Base-by-base conservation (phyloP, 257 asterid species). In the Solanum sejunctum region DNA sequence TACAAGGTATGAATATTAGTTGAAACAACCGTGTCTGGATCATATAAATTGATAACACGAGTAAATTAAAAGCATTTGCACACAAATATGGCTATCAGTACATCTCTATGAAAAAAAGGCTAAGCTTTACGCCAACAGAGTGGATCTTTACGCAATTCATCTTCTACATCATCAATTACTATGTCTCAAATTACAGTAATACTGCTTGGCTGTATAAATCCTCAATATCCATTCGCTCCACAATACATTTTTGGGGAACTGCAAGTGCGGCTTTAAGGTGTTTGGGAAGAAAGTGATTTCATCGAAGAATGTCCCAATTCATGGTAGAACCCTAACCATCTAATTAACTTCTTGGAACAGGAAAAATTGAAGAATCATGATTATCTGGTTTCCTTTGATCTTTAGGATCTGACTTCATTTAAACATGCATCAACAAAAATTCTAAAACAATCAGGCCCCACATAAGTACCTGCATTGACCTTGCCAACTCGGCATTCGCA, bases 381-480 rank as follows among this genome's bases (percentile, higher is more conserved):
- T 17, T 78, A 78, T 52, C 63, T 5, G 63, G 6, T 51, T 77
- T 77, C 10, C 7, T 16, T 77, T 49, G 82, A 23, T 51, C 63
- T 51, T 26, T 26, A 77, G 63, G 45, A 77, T 77, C 82, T 9
- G 21, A 32, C 8, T 12, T 49, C 36, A 51, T 26, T 45, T 77
- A 15, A 51, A 26, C 15, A 51, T 23, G 63, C n/a, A 51, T 77
- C 47, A 77, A 77, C 23, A 23, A 3, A 16, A 12, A 23, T 26
- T 64, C 17, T 45, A 80, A 54, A 28, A 79, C 20, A 66, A 54
- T 15, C 23, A 80, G 43, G 66, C 15, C 20, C 57, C 10, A 67
- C 16, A 15, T 55, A 57, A 12, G 73, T 90, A 93, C 98, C 97
- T 89, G 92, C 91, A 89, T 87, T 58, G 92, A 88, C 88, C 87